Percentiles rank a stretch among this genome's conserved stretches.
Conservation (phyloP, 2,329 filamentous ascomycete genomes). For the Monilinia laxa region DNA sequence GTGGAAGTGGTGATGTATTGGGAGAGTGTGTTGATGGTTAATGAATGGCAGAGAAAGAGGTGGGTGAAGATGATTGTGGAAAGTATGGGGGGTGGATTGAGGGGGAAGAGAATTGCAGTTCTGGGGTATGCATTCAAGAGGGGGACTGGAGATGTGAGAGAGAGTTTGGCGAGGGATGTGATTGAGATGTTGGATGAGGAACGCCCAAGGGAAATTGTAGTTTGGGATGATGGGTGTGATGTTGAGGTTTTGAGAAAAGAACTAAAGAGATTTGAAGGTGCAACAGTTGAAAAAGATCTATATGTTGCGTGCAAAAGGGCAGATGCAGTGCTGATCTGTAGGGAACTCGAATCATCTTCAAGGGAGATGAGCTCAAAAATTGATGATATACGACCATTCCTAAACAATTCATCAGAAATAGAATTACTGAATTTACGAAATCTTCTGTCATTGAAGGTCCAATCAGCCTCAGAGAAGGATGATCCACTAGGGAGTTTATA, state of each 20-base stretch:
- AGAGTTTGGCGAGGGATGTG: conserved; percentile 67
- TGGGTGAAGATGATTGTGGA: conserved; percentile 66
- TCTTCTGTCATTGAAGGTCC: background rate
- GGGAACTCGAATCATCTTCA: conserved; percentile 47
- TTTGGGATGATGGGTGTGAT: conserved; percentile 62
- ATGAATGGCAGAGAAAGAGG: conserved; percentile 70
- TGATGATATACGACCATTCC: conserved; percentile 34
- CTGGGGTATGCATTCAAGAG: conserved; percentile 81
- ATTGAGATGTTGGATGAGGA: conserved; percentile 66
- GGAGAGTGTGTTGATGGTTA: conserved; percentile 71
- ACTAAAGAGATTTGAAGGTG: conserved; percentile 39
- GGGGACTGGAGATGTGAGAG: conserved; percentile 72
- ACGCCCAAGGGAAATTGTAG: conserved; percentile 59
- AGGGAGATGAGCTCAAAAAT: background rate
- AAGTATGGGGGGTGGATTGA: conserved; percentile 66
- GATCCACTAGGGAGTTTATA: conserved; percentile 26
- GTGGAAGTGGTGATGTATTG: conserved; percentile 74
- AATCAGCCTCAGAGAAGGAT: background rate
- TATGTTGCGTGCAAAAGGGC: conserved; percentile 48
- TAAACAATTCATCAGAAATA: background rate
- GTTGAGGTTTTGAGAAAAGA: conserved; percentile 45
- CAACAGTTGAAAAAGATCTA: conserved; percentile 44
- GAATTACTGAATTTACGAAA: background rate
- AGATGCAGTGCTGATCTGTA: conserved; percentile 51
- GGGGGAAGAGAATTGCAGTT: conserved; percentile 68